Conservation (phyloP, 2,329 filamentous ascomycete species). For the Ophiostoma sp. region DNA sequence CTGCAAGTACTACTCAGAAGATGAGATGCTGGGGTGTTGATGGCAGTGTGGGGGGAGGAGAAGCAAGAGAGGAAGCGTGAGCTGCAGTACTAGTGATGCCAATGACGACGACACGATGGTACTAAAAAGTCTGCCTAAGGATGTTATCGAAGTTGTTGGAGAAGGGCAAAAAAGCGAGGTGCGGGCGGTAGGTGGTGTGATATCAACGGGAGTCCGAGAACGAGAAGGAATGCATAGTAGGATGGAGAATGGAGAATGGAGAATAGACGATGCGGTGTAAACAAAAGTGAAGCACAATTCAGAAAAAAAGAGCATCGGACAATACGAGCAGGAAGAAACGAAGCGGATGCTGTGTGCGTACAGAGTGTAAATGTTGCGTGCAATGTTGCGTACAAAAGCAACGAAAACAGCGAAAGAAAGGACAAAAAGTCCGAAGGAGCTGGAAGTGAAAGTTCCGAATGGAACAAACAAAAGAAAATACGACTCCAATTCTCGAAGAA, state of each 20-base stretch:
- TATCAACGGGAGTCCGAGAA: constrained; percentile 1
- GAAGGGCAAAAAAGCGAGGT: neutral
- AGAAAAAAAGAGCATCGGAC: neutral
- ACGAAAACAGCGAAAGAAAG: neutral
- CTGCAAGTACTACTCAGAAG: too few species aligned
- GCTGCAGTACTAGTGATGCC: neutral
- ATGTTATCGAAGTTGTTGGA: constrained; percentile 23
- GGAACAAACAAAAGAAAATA: neutral
- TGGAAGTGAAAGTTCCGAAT: neutral
- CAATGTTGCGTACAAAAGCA: neutral
- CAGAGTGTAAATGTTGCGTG: neutral
- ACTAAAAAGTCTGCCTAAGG: constrained; percentile 27
- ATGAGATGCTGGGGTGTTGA: constrained; percentile 6
- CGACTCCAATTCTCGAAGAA: neutral
- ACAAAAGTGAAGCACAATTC: neutral
- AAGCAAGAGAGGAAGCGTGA: constrained; percentile 4
- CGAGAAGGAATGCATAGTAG: neutral
- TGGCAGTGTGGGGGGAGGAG: neutral
- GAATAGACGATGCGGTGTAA: neutral
- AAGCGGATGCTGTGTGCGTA: neutral
- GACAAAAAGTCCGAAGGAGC: neutral
- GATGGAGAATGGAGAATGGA: neutral
- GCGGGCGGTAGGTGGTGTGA: neutral
- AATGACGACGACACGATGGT: constrained; percentile 14
- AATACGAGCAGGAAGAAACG: neutral